phyloP scores from a whole-genome alignment of 2,329 filamentous ascomycete genomes.

The Byssothecium circinans region DNA sequence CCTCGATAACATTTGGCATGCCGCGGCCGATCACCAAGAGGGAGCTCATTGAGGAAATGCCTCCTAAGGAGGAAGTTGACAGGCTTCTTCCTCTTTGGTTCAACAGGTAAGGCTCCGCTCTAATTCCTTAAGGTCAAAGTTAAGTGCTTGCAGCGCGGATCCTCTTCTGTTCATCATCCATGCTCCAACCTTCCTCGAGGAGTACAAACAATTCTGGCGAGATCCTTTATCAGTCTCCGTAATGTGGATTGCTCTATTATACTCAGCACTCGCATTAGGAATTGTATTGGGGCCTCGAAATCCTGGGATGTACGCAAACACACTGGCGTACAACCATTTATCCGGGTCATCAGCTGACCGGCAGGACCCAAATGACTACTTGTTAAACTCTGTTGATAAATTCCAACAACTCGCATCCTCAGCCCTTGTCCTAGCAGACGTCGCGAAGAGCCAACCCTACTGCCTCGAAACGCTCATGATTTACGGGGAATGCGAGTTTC shows the following conservation, averaged over 20 bases:
- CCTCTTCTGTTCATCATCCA: slow-evolving; percentile 28
- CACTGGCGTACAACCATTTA: slow-evolving; percentile 9
- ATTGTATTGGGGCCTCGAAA: slow-evolving; percentile 28
- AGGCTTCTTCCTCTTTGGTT: slow-evolving; percentile 28
- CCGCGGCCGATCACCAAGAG: slow-evolving; percentile 21
- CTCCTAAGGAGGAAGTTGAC: slow-evolving; percentile 29
- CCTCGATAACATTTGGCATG: slow-evolving; percentile 24
- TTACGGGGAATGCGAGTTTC: slow-evolving; percentile 21
- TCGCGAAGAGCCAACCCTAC: slow-evolving; percentile 25
- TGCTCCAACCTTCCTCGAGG: slow-evolving; percentile 24
- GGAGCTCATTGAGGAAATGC: slow-evolving; percentile 25
- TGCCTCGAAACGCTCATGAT: slow-evolving; percentile 21
- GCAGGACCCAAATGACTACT: slow-evolving; percentile 8
- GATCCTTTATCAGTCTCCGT: slow-evolving; percentile 16
- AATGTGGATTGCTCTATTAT: slow-evolving; percentile 26
- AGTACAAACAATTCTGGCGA: slow-evolving; percentile 28
- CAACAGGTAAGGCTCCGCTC: slow-evolving; percentile 10
- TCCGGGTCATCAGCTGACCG: slow-evolving; percentile 6
- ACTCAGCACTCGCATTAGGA: slow-evolving; percentile 20
- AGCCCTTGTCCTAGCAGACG: slow-evolving; percentile 28
- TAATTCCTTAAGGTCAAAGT: not conserved
- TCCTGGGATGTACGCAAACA: slow-evolving; percentile 20
- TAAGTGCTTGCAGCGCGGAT: slow-evolving; percentile 13
- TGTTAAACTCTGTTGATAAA: slow-evolving; percentile 12
- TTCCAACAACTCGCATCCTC: slow-evolving; percentile 29